Percentiles rank a stretch among this genome's conserved stretches.
phyloP scores from a whole-genome alignment of 2,329 filamentous ascomycete species.

The Orbilia brochopaga region DNA sequence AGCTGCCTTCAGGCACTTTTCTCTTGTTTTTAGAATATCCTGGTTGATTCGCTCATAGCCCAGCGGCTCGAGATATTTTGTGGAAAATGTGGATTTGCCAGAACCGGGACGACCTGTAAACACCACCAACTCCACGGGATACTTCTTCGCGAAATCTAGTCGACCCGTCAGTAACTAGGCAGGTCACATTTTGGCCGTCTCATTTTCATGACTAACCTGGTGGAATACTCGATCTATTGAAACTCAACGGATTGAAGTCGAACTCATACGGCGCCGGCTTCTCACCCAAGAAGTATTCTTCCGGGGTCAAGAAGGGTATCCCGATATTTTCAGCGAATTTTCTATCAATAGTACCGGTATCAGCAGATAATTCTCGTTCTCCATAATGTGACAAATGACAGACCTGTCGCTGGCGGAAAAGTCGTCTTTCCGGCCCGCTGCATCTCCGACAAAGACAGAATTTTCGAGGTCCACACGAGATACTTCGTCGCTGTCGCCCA shows the following conservation, averaged over 20 bases:
- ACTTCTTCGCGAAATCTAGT: slow-evolving; percentile 64
- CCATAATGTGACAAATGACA: neutral
- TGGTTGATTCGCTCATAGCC: slow-evolving; percentile 89
- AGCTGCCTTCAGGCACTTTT: slow-evolving; percentile 73
- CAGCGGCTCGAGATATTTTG: slow-evolving; percentile 75
- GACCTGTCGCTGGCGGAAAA: slow-evolving; percentile 53
- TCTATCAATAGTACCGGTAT: slow-evolving; percentile 58
- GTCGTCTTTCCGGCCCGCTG: slow-evolving; percentile 65
- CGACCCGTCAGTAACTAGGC: slow-evolving; percentile 5
- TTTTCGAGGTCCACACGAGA: slow-evolving; percentile 70
- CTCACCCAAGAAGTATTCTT: slow-evolving; percentile 84
- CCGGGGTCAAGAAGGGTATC: slow-evolving; percentile 80
- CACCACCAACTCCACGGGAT: slow-evolving; percentile 75
- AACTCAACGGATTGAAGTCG: slow-evolving; percentile 72
- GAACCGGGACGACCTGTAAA: slow-evolving; percentile 88
- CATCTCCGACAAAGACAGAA: slow-evolving; percentile 90
- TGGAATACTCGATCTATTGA: slow-evolving; percentile 14
- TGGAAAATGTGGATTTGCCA: slow-evolving; percentile 91
- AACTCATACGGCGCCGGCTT: slow-evolving; percentile 69
- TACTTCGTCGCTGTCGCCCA: slow-evolving; percentile 65
- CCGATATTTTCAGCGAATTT: slow-evolving; percentile 87
- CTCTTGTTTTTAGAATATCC: slow-evolving; percentile 77
- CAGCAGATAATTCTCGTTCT: slow-evolving; percentile 57
- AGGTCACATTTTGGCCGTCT: no score
- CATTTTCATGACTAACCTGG: slow-evolving; percentile 9